Evolutionary conservation across 1,139 yeast species (phyloP), one percentile per base, ranked within the genome.

Genomic region (Diutina sp.): DNA sequence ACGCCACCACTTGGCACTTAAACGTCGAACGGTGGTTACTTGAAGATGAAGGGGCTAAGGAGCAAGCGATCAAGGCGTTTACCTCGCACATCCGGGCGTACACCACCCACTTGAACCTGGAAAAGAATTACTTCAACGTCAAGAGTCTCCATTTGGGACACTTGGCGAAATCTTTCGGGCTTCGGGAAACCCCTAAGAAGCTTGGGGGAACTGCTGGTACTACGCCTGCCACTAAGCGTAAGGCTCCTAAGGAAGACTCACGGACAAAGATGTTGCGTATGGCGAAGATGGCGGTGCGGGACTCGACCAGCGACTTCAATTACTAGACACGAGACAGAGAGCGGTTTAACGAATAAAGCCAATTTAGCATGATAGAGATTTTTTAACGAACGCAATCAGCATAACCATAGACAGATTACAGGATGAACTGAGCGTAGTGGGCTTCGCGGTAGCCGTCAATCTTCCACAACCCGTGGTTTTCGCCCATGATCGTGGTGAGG

Each of bases 1-100:
- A 88, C 66, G 99, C 97, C 3, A 93, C 99, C 0, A 90, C 97
- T 1, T 91, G 96, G 95, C 99, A 93, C 68, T 75, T 93, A 62
- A 84, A 87, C 57, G 80, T 90, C 16, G 99, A 93, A 72, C 76
- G 97, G 66, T 87, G 96, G 87, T 73, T 91, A 41, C 71, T 93
- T 55, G 95, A 84, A 62, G 88, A 87, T 62, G 71, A 78, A 1
- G 69, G 73, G 0, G 79, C 79, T 12, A 85, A 84, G 57, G 83
- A 80, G 28, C 67, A 70, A 50, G 96, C 96, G 0, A 78, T 80
- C 16, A 82, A 84, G 64, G 98, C 89, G 1, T 93, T 89, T 66
- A 83, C 87, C 9, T 86, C 96, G 60, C 98, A 93, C 68, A 76
- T 93, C 51, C 79, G 98, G 65, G 99, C 99, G 0, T 93, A 93